Percentiles rank a stretch among this genome's conserved stretches.
phyloP scores from a whole-genome alignment of 331 rosid genomes.

The Telfairia occidentalis region DNA sequence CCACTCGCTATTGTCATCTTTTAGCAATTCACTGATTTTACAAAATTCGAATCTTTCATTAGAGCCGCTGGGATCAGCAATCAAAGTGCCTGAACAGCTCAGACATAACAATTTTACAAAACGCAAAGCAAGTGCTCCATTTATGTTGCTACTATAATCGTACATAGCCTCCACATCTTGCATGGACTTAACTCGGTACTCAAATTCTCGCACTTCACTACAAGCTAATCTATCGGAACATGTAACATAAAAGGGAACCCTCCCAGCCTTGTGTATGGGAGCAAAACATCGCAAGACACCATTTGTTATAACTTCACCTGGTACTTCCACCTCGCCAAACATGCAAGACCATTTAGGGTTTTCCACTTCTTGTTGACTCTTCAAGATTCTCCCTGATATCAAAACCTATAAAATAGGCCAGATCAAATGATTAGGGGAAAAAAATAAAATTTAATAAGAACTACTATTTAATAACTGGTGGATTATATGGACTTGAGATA shows the following conservation, averaged over 20 bases:
- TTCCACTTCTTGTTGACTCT: conserved; percentile 37
- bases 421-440: not conserved
- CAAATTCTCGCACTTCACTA: conserved; percentile 83
- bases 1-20: conserved; percentile 50
- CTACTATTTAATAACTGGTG: conserved; percentile 2
- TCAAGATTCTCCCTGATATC: conserved; percentile 58
- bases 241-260: conserved; percentile 76
- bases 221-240: conserved; percentile 83
- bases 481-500: conserved; percentile 11
- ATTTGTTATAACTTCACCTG: conserved; percentile 45
- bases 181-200: conserved; percentile 32
- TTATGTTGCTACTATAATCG: conserved; percentile 20
- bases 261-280: conserved; percentile 60
- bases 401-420: conserved; percentile 39
- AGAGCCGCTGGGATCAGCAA: conserved; percentile 15
- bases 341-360: conserved; percentile 65
- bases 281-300: conserved; percentile 72
- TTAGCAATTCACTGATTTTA: conserved; percentile 48
- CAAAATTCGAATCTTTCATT: conserved; percentile 32
- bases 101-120: conserved; percentile 39
- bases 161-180: conserved; percentile 27
- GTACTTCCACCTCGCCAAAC: conserved; percentile 90
- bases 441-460: too few species aligned
- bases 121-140: conserved; percentile 26
- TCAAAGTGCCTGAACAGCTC: conserved; percentile 20